Percentiles rank a stretch among this genome's conserved stretches.
Conservation (phyloP, 1,284 basidiomycete genomes). For the Cryptococcus amylolentus region DNA sequence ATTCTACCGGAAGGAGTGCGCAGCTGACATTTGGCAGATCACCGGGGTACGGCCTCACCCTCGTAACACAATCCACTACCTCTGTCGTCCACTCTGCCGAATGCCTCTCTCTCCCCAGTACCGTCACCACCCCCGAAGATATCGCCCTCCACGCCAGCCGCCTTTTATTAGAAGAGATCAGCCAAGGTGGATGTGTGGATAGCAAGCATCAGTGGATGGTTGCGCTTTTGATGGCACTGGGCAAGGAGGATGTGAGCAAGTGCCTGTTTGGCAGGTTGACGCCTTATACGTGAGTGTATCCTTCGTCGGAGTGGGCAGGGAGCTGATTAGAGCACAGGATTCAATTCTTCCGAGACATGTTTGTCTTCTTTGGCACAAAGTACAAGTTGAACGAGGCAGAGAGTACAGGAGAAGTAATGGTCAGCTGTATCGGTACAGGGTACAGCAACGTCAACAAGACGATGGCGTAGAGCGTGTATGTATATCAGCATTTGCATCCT, state of each 20-base stretch:
- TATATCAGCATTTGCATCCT: not conserved
- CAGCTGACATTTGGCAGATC: constrained; percentile 59
- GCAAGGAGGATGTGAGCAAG: constrained; percentile 91
- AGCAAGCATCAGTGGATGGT: constrained; percentile 84
- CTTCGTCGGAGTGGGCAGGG: not conserved
- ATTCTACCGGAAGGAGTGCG: not conserved
- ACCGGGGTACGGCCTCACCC: constrained; percentile 87
- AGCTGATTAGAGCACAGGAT: constrained; percentile 56
- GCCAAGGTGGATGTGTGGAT: constrained; percentile 84
- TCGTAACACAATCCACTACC: constrained; percentile 90
- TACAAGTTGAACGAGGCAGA: constrained; percentile 52
- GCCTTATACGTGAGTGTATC: constrained; percentile 66
- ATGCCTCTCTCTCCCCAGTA: constrained; percentile 65
- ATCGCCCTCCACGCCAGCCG: constrained; percentile 77
- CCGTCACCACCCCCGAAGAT: constrained; percentile 72
- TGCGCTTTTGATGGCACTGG: constrained; percentile 85
- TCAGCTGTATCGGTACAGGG: constrained; percentile 53
- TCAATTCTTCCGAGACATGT: constrained; percentile 83
- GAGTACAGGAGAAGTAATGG: constrained; percentile 37
- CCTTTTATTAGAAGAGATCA: constrained; percentile 72
- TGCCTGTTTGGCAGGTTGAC: constrained; percentile 81
- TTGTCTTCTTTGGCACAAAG: constrained; percentile 69
- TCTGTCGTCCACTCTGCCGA: constrained; percentile 84
- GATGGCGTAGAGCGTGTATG: constrained; percentile 33
- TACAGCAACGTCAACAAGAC: constrained; percentile 54